These are phyloP conservation scores for Cystobasidium pallidum DNA, from an alignment of 1,284 basidiomycete species.

Conservation along the genomic window DNA sequence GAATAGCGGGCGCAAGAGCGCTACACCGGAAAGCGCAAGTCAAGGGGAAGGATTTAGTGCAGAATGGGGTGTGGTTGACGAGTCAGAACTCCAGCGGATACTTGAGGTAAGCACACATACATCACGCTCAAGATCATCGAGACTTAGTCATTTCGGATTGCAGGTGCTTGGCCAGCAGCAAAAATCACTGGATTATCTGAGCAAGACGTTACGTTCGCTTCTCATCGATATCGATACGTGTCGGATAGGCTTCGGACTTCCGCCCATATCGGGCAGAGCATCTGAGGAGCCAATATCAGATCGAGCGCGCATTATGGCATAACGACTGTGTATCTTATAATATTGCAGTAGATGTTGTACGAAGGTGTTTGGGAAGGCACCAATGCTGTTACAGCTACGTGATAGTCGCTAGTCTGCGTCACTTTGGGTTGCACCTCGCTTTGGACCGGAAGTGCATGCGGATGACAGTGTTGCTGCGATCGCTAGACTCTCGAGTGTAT, in stretches of 20 bases:
- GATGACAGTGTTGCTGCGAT: too few relatives aligned
- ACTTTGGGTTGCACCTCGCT: too few relatives aligned
- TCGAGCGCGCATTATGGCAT: constrained; percentile 27
- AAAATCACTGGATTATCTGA: constrained; percentile 37
- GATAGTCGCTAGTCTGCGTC: too few relatives aligned
- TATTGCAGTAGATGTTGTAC: too few relatives aligned
- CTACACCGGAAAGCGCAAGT: constrained; percentile 5
- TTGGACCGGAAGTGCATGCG: too few relatives aligned
- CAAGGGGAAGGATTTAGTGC: constrained; percentile 16
- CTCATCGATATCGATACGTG: constrained; percentile 36
- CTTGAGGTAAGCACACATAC: constrained; percentile 21
- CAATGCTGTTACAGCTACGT: too few relatives aligned
- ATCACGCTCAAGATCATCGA: not conserved
- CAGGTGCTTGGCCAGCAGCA: constrained; percentile 42
- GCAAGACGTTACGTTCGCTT: constrained; percentile 28
- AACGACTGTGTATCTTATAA: not conserved
- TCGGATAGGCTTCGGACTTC: constrained; percentile 33
- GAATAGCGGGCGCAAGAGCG: constrained; percentile 11
- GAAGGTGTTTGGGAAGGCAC: too few relatives aligned
- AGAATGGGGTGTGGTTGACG: constrained; percentile 35
- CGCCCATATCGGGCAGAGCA: constrained; percentile 6
- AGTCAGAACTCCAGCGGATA: constrained; percentile 31
- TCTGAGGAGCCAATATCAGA: constrained; percentile 9
- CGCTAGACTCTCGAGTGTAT: too few relatives aligned
- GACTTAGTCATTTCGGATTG: not conserved